Conservation (phyloP, 225 moss, liverwort and hornwort species). For the Physcomitrellopsis africana region DNA sequence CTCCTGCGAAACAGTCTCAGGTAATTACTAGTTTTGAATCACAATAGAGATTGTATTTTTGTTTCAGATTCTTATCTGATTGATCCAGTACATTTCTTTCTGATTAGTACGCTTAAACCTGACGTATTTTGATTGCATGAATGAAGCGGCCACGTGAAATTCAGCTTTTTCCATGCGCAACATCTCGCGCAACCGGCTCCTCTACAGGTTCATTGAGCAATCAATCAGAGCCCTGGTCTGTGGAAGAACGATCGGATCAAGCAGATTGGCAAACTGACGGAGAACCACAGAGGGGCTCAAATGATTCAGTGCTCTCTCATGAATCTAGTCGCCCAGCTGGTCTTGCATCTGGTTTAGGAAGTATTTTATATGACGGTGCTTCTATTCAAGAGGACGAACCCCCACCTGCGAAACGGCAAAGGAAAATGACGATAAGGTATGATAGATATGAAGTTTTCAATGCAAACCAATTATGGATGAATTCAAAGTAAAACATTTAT, state of each 20-base stretch:
- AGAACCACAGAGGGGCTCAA: conserved; percentile 39
- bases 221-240: conserved; percentile 34
- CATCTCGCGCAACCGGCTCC: conserved; percentile 38
- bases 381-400: conserved; percentile 16
- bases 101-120: neutral
- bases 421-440: conserved; percentile 49
- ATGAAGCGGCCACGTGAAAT: conserved; percentile 44
- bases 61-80: neutral
- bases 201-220: conserved; percentile 38
- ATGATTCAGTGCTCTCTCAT: conserved; percentile 46
- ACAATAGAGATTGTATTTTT: neutral
- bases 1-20: conserved; percentile 16
- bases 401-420: conserved; percentile 41
- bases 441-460: too few relatives aligned
- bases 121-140: conserved; percentile 10
- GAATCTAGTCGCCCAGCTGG: conserved; percentile 38
- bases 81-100: neutral
- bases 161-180: conserved; percentile 53
- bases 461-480: too few relatives aligned
- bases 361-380: neutral
- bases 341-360: conserved; percentile 25
- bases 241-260: conserved; percentile 26
- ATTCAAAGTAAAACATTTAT: neutral
- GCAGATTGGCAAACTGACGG: conserved; percentile 12
- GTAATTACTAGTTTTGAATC: neutral